phyloP scores from a whole-genome alignment of 2,329 filamentous ascomycete species.

The Cladosporium sp. region DNA sequence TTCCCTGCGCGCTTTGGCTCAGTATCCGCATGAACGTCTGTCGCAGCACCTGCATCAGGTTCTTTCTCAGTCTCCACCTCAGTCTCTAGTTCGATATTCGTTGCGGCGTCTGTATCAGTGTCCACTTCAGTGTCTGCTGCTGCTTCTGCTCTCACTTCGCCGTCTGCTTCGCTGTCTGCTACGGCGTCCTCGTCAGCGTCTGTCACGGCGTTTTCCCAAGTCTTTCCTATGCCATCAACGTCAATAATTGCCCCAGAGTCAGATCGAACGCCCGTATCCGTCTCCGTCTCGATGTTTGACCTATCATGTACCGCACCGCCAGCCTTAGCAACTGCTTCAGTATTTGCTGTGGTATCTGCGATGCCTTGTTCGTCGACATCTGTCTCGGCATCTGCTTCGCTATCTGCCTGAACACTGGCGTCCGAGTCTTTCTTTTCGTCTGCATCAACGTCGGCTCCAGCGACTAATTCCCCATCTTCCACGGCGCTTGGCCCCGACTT shows the following conservation, averaged over 20 bases:
- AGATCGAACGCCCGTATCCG: constrained; percentile 8
- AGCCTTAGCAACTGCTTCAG: constrained; percentile 11
- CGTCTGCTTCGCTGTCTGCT: constrained; percentile 6
- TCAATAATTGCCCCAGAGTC: constrained; percentile 8
- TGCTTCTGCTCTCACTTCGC: constrained; percentile 5
- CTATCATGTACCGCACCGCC: constrained; percentile 2
- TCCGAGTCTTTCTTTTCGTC: constrained; percentile 11
- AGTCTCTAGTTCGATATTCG: background rate
- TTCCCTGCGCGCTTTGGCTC: constrained; percentile 12
- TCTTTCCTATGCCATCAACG: constrained; percentile 10
- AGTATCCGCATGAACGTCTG: constrained; percentile 10
- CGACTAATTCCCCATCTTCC: constrained; percentile 1
- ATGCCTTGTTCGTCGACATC: constrained; percentile 7
- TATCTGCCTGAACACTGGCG: constrained; percentile 13
- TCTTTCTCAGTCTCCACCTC: background rate
- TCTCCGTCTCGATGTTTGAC: constrained; percentile 8
- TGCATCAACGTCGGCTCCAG: constrained; percentile 9
- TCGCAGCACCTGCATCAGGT: constrained; percentile 6
- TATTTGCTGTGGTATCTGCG: constrained; percentile 11
- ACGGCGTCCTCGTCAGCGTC: constrained; percentile 13
- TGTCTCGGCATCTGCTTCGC: constrained; percentile 10
- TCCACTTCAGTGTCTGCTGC: constrained; percentile 6
- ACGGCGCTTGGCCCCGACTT: background rate
- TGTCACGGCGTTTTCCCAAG: background rate
- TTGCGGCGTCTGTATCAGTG: constrained; percentile 8